Base-by-base conservation (phyloP, 1,284 basidiomycete genomes). In the Veloporphyrellus conicus region DNA sequence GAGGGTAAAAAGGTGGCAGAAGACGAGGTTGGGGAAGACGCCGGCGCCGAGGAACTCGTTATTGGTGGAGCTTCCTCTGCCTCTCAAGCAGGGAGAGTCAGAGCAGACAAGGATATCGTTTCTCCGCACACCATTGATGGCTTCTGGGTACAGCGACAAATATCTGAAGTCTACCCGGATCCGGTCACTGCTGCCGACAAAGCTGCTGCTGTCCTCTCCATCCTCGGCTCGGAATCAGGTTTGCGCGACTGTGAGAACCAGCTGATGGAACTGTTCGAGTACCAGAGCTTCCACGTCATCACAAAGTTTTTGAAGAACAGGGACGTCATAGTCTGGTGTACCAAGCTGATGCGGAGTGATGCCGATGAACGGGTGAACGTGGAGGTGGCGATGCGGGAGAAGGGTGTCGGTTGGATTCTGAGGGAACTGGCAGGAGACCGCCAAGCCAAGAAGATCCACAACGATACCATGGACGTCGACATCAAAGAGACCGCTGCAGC, bases 381-480 rank as follows among this genome's bases (percentile, higher is more conserved):
- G 31, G 93, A 99, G 70, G 96, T 99, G 3, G 92, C 90, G 0
- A 99, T 99, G 95, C 80, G 96, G 40, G 96, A 99, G 73, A 94
- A 92, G 70, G 93, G 91, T 18, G 82, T 94, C 3, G 93, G 91
- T 2, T 98, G 93, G 93, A 98, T 99, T 64, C 66, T 97, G 45
- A 84, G 90, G 46, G 90, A 93, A 49, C 76, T 99, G 4, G 77
- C 82, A 19, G 90, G 92, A 3, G 90, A 89, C 54, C 74, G 87
- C 18, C 80, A 82, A 55, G 69, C 77, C 4, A 80, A 81, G 58
- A 65, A 66, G 37, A 68, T 72, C 6, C 67, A 68, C 15, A 67
- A 68, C 3, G 78, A 87, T 41, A 79, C 80, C 0, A 91, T 92
- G 87, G 89, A 92, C 45, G 82, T 94, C 31, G 90, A 93, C 62